phyloP scores from a whole-genome alignment of 2,329 filamentous ascomycete species.

The Fusarium sp. region DNA sequence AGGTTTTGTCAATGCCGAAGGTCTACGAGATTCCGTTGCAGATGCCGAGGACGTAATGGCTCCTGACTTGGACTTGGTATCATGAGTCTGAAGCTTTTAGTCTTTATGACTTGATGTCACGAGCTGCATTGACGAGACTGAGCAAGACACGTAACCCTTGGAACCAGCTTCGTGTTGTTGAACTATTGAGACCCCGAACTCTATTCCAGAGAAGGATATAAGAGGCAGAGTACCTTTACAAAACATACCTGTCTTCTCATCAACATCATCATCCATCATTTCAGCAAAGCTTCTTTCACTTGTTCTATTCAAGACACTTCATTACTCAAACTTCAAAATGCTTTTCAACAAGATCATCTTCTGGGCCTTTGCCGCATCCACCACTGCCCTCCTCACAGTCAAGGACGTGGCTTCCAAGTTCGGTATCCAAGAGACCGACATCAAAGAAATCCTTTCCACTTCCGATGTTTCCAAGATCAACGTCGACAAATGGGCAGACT shows the following conservation, averaged over 20 bases:
- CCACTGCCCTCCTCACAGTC: neutral
- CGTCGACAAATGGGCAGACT: conserved; percentile 10
- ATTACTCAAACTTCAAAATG: neutral
- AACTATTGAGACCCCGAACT: no score
- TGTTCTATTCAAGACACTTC: neutral
- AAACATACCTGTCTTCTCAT: no score
- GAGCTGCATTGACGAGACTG: no score
- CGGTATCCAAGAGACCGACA: neutral
- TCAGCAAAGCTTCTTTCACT: neutral
- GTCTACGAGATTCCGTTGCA: neutral
- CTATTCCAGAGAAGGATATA: no score
- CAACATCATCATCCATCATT: neutral
- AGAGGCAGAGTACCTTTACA: no score
- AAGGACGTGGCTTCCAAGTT: conserved; percentile 6
- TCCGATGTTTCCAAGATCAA: conserved; percentile 9
- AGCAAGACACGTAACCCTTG: no score
- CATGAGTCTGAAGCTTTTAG: no score
- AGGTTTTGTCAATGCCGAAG: neutral
- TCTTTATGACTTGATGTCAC: neutral
- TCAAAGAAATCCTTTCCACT: conserved; percentile 1
- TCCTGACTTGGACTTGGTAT: no score
- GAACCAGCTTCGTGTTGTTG: no score
- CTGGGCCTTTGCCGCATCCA: conserved; percentile 10
- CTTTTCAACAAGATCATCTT: conserved; percentile 4
- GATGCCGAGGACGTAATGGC: neutral